Percentiles rank a stretch among this genome's conserved stretches.
Conservation (phyloP, 768 basidiomycete species). For the Daedalea quercina region DNA sequence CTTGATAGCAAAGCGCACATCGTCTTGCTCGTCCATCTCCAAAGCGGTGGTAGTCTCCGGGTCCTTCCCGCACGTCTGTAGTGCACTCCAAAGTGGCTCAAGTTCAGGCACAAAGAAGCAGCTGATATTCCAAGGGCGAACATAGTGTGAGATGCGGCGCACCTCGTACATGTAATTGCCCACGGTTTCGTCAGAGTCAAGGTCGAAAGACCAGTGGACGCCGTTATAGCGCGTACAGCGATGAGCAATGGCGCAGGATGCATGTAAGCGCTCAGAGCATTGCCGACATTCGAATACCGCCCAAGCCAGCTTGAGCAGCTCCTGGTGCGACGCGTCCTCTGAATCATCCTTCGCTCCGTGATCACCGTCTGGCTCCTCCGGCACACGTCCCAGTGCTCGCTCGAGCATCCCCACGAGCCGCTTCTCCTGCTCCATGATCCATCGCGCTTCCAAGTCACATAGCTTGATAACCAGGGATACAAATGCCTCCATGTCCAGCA, state of each 20-base stretch:
- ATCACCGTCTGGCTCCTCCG: neutral
- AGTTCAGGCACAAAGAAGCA: neutral
- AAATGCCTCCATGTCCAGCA: neutral
- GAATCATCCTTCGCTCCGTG: too few relatives aligned
- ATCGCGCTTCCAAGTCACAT: neutral
- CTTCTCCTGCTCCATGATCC: neutral
- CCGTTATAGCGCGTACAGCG: neutral
- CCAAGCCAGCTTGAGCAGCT: neutral
- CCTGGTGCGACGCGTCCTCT: neutral
- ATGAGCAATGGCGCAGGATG: slow-evolving; percentile 1
- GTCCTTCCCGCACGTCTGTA: slow-evolving; percentile 3
- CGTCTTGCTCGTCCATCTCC: neutral
- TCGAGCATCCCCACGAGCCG: neutral
- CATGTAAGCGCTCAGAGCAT: neutral
- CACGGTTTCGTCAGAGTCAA: too few relatives aligned
- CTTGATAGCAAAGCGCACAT: neutral
- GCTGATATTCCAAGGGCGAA: neutral
- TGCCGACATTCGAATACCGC: neutral
- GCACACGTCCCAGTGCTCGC: neutral
- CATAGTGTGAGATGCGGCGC: neutral
- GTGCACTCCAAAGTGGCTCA: neutral
- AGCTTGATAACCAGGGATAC: neutral
- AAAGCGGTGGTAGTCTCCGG: neutral
- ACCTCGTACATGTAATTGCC: neutral
- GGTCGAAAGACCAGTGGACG: too few relatives aligned